Evolutionary conservation across 2,329 filamentous ascomycete species (phyloP), one percentile per base, ranked within the genome.

Genomic region (Phaeoacremonium minimum): DNA sequence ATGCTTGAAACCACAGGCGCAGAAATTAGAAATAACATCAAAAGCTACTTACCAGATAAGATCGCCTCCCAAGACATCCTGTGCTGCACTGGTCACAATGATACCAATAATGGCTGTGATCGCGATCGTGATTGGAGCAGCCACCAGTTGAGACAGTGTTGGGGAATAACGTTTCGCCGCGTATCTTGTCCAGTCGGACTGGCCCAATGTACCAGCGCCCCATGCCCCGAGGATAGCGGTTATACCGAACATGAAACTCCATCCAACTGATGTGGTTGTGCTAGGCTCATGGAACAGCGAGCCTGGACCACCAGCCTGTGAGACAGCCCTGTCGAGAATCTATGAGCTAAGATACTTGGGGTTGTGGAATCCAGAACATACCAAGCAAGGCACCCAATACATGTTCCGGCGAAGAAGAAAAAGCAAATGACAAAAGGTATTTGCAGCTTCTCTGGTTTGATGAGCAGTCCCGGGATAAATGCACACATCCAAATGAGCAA

Each of bases 31-130:
- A 49, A 73, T 11, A 35, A 40, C 1, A 75, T 76, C 35, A 55
- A 65, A 15, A 69, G 74, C 41, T 59, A 61, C 4, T 46, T 43
- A 8, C 31, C 34, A 1, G 60, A 58, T 4, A 51, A 58, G 17
- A 60, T 60, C 4, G 67, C 71, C 42, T 45, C 73, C 1, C 57
- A 73, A 1, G 58, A 75, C 4, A 70, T 68, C 1, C 70, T 65
- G 8, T 67, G 75, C 47, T 66, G 71, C 4, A 72, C 22, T 26
- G 22, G 22, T 72, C 38, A 60, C 66, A 43, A 71, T 67, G 2
- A 67, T 70, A 43, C 46, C 52, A 18, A 53, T 47, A 15, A 47
- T 43, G n/a, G 53, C 53, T 5, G 53, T 56, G 7, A 49, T 40
- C 1, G 47, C 37, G 28, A 56, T 55, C 8, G 51, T 52, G 18